Percentiles rank a stretch among this genome's conserved stretches.
Conservation (phyloP, 495 filamentous ascomycete species). For the Lindgomyces ingoldianus region DNA sequence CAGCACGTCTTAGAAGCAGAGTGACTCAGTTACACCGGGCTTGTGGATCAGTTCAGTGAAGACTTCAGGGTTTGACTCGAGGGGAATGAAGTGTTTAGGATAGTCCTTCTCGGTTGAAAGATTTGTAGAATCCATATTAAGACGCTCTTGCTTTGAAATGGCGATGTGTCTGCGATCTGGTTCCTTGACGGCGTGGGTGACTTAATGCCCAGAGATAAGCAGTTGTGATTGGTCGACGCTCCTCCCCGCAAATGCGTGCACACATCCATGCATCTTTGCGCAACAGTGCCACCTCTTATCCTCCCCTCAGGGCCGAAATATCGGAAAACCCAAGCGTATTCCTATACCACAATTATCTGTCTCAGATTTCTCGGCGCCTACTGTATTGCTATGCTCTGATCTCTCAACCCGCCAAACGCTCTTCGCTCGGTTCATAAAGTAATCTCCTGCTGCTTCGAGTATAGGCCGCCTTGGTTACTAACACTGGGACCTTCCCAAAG, state of each 20-base stretch:
- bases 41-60: conserved; percentile 46
- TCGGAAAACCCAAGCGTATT: too few relatives aligned
- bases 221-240: background rate
- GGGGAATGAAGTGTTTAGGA: conserved; percentile 34
- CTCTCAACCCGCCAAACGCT: background rate
- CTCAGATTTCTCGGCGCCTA: background rate
- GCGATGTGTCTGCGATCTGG: background rate
- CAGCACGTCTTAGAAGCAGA: conserved; percentile 42
- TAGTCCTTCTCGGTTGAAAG: background rate
- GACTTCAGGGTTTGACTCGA: conserved; percentile 45
- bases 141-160: background rate
- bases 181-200: background rate
- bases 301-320: too few relatives aligned
- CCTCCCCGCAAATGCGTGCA: background rate
- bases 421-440: background rate
- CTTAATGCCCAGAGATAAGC: background rate
- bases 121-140: background rate
- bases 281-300: too few relatives aligned
- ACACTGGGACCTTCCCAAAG: conserved; percentile 25
- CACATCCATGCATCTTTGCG: too few relatives aligned
- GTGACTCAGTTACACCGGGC: conserved; percentile 33
- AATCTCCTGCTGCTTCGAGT: conserved; percentile 18
- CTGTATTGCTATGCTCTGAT: background rate
- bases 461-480: conserved; percentile 5
- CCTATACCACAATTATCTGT: background rate